Evolutionary conservation across 129 eudicot genomes (phyloP).

Genomic region (Chrysanthemum makinoi): DNA sequence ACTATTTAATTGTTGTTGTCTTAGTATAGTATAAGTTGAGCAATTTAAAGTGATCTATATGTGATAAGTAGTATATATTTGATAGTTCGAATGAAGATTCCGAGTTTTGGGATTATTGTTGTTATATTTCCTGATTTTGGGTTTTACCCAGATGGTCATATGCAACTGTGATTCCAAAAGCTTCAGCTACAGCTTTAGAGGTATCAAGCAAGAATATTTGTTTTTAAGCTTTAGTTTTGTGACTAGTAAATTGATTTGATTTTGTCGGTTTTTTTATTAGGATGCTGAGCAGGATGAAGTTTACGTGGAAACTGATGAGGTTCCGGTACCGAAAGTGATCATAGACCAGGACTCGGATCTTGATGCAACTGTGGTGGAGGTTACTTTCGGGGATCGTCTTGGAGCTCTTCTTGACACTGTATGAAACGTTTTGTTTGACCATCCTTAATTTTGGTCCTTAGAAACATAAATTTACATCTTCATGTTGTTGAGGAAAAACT

Average conservation of each 20-base stretch:
- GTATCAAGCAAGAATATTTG: conserved; percentile 32
- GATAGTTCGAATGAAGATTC: conserved; percentile 10
- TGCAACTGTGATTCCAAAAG: conserved; percentile 45
- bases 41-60: not conserved
- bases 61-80: no score
- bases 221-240: not conserved
- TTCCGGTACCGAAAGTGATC: conserved; percentile 82
- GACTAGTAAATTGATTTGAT: not conserved
- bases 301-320: conserved; percentile 47
- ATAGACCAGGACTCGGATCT: conserved; percentile 87
- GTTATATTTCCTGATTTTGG: conserved; percentile 24
- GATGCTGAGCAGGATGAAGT: conserved; percentile 46
- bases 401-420: conserved; percentile 98
- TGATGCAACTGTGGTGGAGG: conserved; percentile 72
- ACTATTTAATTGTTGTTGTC: not conserved
- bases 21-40: not conserved
- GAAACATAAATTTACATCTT: not conserved
- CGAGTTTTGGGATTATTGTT: conserved; percentile 18
- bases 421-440: conserved; percentile 15
- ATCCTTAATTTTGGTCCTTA: not conserved
- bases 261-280: not conserved
- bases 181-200: conserved; percentile 79
- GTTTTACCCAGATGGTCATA: conserved; percentile 54
- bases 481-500: conserved; percentile 27
- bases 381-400: conserved; percentile 92